Percentiles rank a stretch among this genome's conserved stretches.
Evolutionary conservation across 495 filamentous ascomycete genomes (phyloP).

Genomic region (Clavariopsis aquatica): DNA sequence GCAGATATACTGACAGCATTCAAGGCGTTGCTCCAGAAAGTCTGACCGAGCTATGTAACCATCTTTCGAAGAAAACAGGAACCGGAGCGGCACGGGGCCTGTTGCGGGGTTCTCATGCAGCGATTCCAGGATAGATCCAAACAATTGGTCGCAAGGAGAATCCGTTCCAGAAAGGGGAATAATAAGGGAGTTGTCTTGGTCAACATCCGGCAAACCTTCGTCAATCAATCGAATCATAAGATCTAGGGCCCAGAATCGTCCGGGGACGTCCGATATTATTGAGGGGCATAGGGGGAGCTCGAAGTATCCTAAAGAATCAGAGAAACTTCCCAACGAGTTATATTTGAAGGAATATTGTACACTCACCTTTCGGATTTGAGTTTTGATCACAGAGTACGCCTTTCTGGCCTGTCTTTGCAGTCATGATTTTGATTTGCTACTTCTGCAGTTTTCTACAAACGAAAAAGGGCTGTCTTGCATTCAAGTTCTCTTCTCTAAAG

Average conservation of each 20-base stretch:
- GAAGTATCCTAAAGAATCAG: neutral
- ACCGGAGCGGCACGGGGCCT: neutral
- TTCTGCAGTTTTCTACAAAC: too few relatives aligned
- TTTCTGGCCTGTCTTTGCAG: neutral
- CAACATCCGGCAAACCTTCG: neutral
- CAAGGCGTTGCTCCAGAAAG: constrained; percentile 15
- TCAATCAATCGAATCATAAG: neutral
- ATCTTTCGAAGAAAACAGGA: neutral
- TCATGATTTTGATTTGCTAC: constrained; percentile 3
- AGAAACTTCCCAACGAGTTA: neutral
- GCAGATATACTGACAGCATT: neutral
- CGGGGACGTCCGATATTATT: too few relatives aligned
- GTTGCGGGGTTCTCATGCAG: neutral
- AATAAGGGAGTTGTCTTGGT: neutral
- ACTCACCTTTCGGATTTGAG: neutral
- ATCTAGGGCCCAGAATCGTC: neutral
- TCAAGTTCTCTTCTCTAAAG: neutral
- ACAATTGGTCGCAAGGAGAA: neutral
- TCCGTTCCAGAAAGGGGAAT: neutral
- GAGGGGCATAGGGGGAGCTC: neutral
- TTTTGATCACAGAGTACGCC: neutral
- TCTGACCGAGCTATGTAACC: constrained; percentile 2
- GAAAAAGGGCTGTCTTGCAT: too few relatives aligned
- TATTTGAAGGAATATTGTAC: neutral
- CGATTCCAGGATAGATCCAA: constrained; percentile 2